phyloP scores from a whole-genome alignment of 768 basidiomycete genomes.

The Suillus hirtellus region DNA sequence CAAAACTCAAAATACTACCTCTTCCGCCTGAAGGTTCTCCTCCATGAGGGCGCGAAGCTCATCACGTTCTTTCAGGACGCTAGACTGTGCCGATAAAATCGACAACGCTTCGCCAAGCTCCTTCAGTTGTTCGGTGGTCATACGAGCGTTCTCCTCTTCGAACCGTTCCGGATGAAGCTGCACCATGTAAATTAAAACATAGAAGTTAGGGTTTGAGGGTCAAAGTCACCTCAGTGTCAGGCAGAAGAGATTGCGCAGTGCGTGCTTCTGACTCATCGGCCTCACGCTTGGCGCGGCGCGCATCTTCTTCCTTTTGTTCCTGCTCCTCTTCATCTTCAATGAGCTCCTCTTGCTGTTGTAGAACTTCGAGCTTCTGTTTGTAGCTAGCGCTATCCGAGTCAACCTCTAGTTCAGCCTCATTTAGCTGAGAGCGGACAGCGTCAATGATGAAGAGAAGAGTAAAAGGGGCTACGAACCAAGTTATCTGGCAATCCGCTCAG shows the following conservation, averaged over 20 bases:
- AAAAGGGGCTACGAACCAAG: constrained; percentile 49
- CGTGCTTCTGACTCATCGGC: constrained; percentile 77
- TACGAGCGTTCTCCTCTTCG: constrained; percentile 78
- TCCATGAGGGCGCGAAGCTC: constrained; percentile 92
- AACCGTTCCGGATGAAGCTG: constrained; percentile 65
- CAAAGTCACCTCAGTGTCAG: constrained; percentile 77
- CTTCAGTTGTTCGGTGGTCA: constrained; percentile 95
- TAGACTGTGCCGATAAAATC: constrained; percentile 89
- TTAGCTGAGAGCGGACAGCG: constrained; percentile 57
- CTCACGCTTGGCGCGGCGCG: constrained; percentile 83
- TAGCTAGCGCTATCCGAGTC: constrained; percentile 92
- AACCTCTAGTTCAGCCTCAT: constrained; percentile 96
- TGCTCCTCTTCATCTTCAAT: constrained; percentile 99
- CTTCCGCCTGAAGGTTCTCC: constrained; percentile 87
- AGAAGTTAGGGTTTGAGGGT: neutral
- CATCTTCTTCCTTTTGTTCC: constrained; percentile 91
- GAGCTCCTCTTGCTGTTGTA: constrained; percentile 98
- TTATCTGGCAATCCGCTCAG: constrained; percentile 92
- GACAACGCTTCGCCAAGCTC: constrained; percentile 92
- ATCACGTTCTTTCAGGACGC: constrained; percentile 92
- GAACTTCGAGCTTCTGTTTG: constrained; percentile 97
- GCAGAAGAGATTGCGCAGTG: constrained; percentile 78
- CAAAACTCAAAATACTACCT: constrained; percentile 44
- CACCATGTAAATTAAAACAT: constrained; percentile 2
- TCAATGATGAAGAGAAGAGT: constrained; percentile 10